Base-by-base conservation (phyloP, 768 basidiomycete genomes). In the Russula abietina region DNA sequence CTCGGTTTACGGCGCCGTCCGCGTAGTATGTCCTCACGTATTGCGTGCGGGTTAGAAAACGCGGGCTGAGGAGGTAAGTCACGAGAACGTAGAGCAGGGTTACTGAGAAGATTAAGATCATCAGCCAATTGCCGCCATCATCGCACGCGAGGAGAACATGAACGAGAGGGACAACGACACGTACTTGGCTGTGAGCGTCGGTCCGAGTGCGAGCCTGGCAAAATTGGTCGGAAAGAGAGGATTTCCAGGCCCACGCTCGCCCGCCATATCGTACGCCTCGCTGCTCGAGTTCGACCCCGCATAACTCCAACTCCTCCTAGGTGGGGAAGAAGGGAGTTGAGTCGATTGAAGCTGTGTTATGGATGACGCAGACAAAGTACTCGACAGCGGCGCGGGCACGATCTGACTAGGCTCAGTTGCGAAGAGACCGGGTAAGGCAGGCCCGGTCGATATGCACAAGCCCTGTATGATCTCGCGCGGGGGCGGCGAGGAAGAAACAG, bases 181-280 rank as follows among this genome's bases (percentile, higher is more conserved):
- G 50, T 68, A 81, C 80, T 78, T 83, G 19, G 81, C 81, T 16
- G 75, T 72, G 68, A 91, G 74, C 26, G 87, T 91, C 24, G 90
- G 89, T 38, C 81, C 82, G 39, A 80, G 67, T 28, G 82, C 81
- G 65, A 93, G 73, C 59, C 81, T 80, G 36, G 88, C 83, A 73
- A 93, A 95, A 70, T 83, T 89, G 67, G 83, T 87, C 3, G 89
- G 89, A 76, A 95, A 95, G 8, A 93, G 75, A 16, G 91, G 91
- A 66, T 85, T 82, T 0, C 89, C 91, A 2, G 87, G 84, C 1
- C 76, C 78, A 6, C 89, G 79, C 66, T 90, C 88, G 10, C 80
- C 81, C n/a, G 81, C 74, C 3, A 78, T 73, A 45, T 83, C 76
- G 68, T 84, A 82, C 14, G 65, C 73, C 16, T 71, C 73, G 22